Base-by-base conservation (phyloP, 2,329 filamentous ascomycete species). In the Colletotrichum sansevieriae region DNA sequence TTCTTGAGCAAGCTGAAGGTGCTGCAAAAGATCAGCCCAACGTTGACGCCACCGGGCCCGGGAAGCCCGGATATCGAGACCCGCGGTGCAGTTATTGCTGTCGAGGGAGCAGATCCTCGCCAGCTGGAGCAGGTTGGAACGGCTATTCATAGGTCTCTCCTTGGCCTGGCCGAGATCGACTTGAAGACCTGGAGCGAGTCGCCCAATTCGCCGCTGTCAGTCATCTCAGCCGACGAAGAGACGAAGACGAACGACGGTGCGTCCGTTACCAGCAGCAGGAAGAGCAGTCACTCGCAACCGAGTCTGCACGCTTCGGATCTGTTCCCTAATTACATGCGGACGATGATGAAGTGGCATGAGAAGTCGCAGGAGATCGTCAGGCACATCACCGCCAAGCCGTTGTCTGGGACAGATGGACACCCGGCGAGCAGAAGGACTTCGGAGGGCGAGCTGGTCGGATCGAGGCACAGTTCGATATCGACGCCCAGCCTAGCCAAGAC, bases 81-180 rank as follows among this genome's bases (percentile, higher is more conserved):
- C 7, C 88, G 94, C n/a, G 95, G 95, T 0, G 88, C 92, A 0
- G 87, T 98, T 43, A 90, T 98, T 70, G 91, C 93, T 0, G 83
- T 98, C 33, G 95, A 98, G 78, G 95, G 95, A 1, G 85, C 91
- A 18, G 87, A 91, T 65, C 71, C 77, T 7, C 74, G 75, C n/a
- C 73, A 87, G 22, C 75, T 87, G 10, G 78, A 82, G 2, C 83
- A 87, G 10, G 87, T 92, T 4, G 90, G 93, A 3, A 81, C 84
- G 3, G 85, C 87, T 18, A 87, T 97, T 20, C 86, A 91, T 63
- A 83, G 85, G 39, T 91, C 90, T 73, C 82, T 97, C 49, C 72
- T 75, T 2, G 77, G 77, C 6, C 81, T 80, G 12, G 78, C 78
- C 13, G 82, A 86, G 59, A 71, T 80, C 68, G 47, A 78, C 62